Percentiles rank a stretch among this genome's conserved stretches.
Conservation (phyloP, 805 yeast species). For the Wickerhamomyces subpelliculosus region DNA sequence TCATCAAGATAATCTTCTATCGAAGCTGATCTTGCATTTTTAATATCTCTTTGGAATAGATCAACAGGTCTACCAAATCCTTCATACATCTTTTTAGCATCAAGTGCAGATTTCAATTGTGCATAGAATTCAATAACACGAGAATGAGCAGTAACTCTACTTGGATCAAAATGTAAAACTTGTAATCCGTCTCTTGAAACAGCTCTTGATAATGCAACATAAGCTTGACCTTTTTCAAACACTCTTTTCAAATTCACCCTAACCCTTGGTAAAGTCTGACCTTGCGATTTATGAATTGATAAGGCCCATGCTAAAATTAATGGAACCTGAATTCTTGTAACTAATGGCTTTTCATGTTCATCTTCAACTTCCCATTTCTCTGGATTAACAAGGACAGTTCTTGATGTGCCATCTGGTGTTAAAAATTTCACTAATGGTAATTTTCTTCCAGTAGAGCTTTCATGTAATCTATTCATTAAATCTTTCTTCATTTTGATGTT, state of each 20-base stretch:
- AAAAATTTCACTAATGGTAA: constrained; percentile 77
- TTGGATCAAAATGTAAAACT: constrained; percentile 61
- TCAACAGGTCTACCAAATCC: not conserved
- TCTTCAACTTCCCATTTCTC: constrained; percentile 81
- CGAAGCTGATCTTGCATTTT: not conserved
- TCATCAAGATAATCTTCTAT: not conserved
- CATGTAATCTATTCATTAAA: constrained; percentile 35
- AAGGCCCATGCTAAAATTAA: constrained; percentile 93
- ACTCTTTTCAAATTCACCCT: constrained; percentile 68
- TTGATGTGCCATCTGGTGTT: constrained; percentile 59
- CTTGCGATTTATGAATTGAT: constrained; percentile 94
- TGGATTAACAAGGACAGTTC: constrained; percentile 74
- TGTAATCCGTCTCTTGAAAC: constrained; percentile 77
- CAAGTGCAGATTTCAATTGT: constrained; percentile 30
- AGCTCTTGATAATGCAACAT: constrained; percentile 92
- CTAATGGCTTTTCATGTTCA: constrained; percentile 59
- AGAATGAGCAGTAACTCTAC: constrained; percentile 61
- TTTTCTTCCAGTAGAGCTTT: constrained; percentile 37
- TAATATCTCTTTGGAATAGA: not conserved
- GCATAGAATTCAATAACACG: constrained; percentile 67
- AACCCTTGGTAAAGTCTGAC: constrained; percentile 75
- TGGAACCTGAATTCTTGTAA: constrained; percentile 75
- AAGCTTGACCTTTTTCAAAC: constrained; percentile 92
- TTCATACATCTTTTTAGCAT: constrained; percentile 11
- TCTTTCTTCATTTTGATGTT: constrained; percentile 42